These are phyloP conservation scores for Trametes hirsuta DNA, from an alignment of 1,284 basidiomycete species.

Conservation along the genomic window DNA sequence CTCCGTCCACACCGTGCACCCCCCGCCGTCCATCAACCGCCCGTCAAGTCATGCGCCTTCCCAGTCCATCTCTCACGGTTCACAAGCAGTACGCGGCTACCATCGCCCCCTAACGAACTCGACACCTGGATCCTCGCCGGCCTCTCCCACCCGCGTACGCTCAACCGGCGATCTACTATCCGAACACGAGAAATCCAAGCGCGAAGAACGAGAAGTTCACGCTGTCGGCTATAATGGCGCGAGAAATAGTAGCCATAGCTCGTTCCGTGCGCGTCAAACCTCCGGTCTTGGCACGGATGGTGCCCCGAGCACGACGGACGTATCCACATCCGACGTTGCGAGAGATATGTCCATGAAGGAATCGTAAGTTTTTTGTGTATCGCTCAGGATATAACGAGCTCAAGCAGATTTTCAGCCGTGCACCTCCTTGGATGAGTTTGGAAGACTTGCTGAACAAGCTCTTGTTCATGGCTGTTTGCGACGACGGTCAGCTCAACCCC, in stretches of 20 bases:
- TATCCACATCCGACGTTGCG: slow-evolving; percentile 21
- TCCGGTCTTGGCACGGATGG: slow-evolving; percentile 14
- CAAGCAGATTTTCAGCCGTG: slow-evolving; percentile 44
- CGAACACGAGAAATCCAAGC: slow-evolving; percentile 48
- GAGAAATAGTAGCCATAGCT: slow-evolving; percentile 25
- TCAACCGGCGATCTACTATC: slow-evolving; percentile 60
- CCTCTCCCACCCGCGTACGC: slow-evolving; percentile 53
- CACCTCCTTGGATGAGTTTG: slow-evolving; percentile 70
- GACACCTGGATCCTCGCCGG: slow-evolving; percentile 24
- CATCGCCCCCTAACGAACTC: slow-evolving; percentile 20
- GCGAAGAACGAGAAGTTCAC: slow-evolving; percentile 30
- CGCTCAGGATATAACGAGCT: neutral
- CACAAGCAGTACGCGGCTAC: slow-evolving; percentile 20
- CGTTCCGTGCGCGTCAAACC: slow-evolving; percentile 21
- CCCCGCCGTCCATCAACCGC: slow-evolving; percentile 33
- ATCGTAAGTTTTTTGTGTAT: slow-evolving; percentile 31
- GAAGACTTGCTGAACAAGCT: slow-evolving; percentile 79
- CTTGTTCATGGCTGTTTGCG: slow-evolving; percentile 62
- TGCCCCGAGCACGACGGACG: slow-evolving; percentile 19
- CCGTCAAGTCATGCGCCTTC: slow-evolving; percentile 32
- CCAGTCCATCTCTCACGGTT: slow-evolving; percentile 36
- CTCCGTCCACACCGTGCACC: slow-evolving; percentile 37
- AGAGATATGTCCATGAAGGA: slow-evolving; percentile 32
- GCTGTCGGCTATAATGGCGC: slow-evolving; percentile 20
- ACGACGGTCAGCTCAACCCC: slow-evolving; percentile 60